Base-by-base conservation (phyloP, 2,329 filamentous ascomycete genomes). In the Anthostomella pinea region DNA sequence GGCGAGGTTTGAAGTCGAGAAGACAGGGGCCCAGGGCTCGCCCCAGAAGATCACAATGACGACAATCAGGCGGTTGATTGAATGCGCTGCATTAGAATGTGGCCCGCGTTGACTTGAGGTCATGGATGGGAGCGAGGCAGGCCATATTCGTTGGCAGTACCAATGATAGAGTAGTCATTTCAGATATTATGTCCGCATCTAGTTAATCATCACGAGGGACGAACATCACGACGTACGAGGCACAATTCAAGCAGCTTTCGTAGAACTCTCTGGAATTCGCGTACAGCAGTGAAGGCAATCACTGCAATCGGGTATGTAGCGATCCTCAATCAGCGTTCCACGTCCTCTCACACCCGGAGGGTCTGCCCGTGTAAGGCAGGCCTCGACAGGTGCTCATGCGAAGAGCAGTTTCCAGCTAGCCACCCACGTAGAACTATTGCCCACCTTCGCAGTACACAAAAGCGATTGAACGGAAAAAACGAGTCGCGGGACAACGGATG, bases 291-390 rank as follows among this genome's bases (percentile, higher is more conserved):
- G 68, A 64, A 64, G 62, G 61, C 63, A 65, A 61, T 60, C 67
- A 70, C 68, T 70, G 69, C 68, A 69, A 62, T 64, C 57, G 69
- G 69, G 70, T 76, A 76, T 75, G 70, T 70, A 75, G 74, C 74
- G 70, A 75, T 79, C 73, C 71, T 77, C 74, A 77, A 76, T 66
- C 68, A 73, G 71, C 70, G 64, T 67, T 73, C 75, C 76, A 79
- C 75, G 69, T 79, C 75, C 73, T 80, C 75, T 65, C 68, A 68
- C 67, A 64, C 57, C 61, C 59, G 52, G 26, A 45, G 35, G 38
- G 26, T 18, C 35, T n/a, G 43, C 41, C 38, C 33, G 30, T 30
- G 30, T 15, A 34, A 55, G 56, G 56, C 54, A 60, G 51, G 52
- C 58, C 56, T 54, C 48, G 58, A 62, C 58, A 60, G 66, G 70